phyloP scores from a whole-genome alignment of 2,329 filamentous ascomycete genomes.

The Pseudocercospora macadamiae region DNA sequence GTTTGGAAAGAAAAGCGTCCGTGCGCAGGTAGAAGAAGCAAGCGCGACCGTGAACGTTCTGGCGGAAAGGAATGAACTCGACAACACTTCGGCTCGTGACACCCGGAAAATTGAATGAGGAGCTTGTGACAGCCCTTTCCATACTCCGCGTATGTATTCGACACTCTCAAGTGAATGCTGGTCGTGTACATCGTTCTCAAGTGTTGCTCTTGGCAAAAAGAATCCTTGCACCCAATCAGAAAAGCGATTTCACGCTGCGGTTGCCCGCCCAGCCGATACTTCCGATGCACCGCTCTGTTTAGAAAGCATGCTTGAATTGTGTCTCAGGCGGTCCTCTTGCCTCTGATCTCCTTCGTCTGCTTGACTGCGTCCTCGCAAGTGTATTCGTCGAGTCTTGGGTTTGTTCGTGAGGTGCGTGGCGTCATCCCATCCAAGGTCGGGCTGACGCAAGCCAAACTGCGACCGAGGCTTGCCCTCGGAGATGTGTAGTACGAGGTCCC shows the following conservation, averaged over 20 bases:
- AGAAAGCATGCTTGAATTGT: neutral
- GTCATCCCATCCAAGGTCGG: conserved; percentile 19
- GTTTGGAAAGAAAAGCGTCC: neutral
- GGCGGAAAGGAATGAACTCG: conserved; percentile 14
- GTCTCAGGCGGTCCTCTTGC: conserved; percentile 1
- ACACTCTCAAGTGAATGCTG: conserved; percentile 13
- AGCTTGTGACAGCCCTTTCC: conserved; percentile 28
- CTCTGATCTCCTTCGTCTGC: conserved; percentile 9
- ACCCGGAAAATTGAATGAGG: conserved; percentile 27
- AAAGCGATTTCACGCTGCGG: conserved; percentile 10
- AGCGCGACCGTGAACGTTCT: neutral
- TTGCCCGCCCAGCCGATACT: conserved; percentile 18
- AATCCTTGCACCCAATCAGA: conserved; percentile 21
- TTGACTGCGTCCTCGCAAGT: conserved; percentile 11
- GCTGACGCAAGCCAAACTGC: conserved; percentile 24
- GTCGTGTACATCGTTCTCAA: conserved; percentile 15
- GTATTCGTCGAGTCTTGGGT: conserved; percentile 11
- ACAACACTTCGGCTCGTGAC: conserved; percentile 3
- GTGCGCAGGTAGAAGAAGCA: neutral
- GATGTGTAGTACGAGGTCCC: conserved; percentile 4
- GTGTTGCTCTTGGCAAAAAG: conserved; percentile 16
- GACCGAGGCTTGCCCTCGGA: conserved; percentile 17
- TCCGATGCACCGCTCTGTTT: conserved; percentile 7
- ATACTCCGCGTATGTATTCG: conserved; percentile 34
- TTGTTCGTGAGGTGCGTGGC: conserved; percentile 17